Evolutionary conservation across 139 green algal species (phyloP).

Genomic region (Chlorella sp.): DNA sequence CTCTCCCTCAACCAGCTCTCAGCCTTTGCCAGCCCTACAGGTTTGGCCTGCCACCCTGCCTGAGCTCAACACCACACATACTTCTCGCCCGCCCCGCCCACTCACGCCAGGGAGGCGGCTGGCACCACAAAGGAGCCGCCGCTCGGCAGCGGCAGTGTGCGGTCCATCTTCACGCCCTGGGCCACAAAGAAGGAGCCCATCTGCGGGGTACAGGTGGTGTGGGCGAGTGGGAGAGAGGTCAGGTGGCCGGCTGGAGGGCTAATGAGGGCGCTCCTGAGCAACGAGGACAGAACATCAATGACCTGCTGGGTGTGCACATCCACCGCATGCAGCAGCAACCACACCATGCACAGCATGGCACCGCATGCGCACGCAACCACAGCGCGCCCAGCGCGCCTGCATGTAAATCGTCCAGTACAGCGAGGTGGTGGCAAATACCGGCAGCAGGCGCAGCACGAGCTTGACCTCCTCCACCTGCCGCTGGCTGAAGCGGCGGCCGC

Average conservation of each 20-base stretch:
- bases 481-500: slow-evolving; percentile 47
- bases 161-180: slow-evolving; percentile 88
- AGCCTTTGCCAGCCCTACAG: too few relatives aligned
- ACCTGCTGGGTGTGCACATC: too few relatives aligned
- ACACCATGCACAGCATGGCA: too few relatives aligned
- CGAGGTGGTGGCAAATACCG: slow-evolving; percentile 89
- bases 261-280: too few relatives aligned
- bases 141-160: slow-evolving; percentile 33
- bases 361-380: too few relatives aligned
- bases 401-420: slow-evolving; percentile 95
- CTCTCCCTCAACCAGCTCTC: too few relatives aligned
- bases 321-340: too few relatives aligned
- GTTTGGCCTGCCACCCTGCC: too few relatives aligned
- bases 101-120: slow-evolving; percentile 78
- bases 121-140: slow-evolving; percentile 71
- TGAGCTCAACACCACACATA: too few relatives aligned
- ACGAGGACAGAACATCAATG: too few relatives aligned
- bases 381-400: slow-evolving; percentile 45
- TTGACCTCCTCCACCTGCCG: slow-evolving; percentile 93
- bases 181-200: slow-evolving; percentile 94
- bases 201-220: slow-evolving; percentile 35
- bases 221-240: background rate
- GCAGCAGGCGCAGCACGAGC: slow-evolving; percentile 91
- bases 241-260: too few relatives aligned
- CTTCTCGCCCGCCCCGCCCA: too few relatives aligned